Percentiles rank a stretch among this genome's conserved stretches.
phyloP scores from a whole-genome alignment of 2,329 filamentous ascomycete genomes.

The Curvularia sp. region DNA sequence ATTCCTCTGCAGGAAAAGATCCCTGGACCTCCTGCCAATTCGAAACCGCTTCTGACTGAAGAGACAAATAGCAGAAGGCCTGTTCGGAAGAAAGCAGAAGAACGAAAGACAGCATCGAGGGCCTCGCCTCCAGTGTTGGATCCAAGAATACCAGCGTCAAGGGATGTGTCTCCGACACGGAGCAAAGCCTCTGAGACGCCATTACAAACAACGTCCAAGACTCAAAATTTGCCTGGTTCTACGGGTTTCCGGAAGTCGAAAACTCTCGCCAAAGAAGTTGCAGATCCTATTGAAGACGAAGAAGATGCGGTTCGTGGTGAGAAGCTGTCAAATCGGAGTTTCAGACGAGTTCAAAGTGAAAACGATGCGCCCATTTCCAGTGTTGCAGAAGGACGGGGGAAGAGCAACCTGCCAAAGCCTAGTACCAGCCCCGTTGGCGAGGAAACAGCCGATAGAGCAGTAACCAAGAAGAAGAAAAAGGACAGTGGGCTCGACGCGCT shows the following conservation, averaged over 20 bases:
- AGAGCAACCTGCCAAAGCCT: conserved; percentile 31
- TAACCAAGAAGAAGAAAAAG: conserved; percentile 21
- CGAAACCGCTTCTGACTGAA: conserved; percentile 3
- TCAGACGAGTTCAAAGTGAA: conserved; percentile 40
- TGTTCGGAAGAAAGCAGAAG: conserved; percentile 10
- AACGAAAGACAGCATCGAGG: conserved; percentile 4
- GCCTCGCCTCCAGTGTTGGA: conserved; percentile 7
- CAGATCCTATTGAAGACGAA: conserved; percentile 38
- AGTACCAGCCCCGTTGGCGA: neutral
- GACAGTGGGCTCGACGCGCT: conserved; percentile 33
- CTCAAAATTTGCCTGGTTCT: conserved; percentile 28
- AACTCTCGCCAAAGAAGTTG: conserved; percentile 20
- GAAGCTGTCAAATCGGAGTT: conserved; percentile 26
- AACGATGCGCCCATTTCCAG: conserved; percentile 46
- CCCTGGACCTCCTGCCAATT: neutral
- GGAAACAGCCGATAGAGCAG: neutral
- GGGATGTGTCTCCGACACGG: conserved; percentile 14
- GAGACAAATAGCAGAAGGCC: conserved; percentile 2
- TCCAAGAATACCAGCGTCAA: conserved; percentile 3
- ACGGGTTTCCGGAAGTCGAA: conserved; percentile 35
- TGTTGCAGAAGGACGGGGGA: conserved; percentile 40
- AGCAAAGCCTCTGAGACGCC: conserved; percentile 12
- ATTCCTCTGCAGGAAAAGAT: neutral
- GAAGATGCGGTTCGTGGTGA: neutral
- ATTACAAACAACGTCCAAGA: conserved; percentile 23